Evolutionary conservation across 1,284 basidiomycete species (phyloP), one percentile per base, ranked within the genome.

Genomic region (Abortiporus biennis): DNA sequence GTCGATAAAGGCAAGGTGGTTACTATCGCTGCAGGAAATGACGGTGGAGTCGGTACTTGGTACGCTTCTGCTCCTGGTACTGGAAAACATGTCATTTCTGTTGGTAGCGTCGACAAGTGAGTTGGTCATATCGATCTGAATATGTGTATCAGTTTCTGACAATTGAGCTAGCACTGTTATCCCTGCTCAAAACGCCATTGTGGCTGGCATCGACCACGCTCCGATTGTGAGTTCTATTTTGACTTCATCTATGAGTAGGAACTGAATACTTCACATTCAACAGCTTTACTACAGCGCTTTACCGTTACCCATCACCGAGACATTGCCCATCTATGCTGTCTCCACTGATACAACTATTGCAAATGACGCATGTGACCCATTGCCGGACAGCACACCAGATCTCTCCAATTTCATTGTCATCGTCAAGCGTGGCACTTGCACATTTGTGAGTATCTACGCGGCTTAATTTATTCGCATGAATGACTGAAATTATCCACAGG

Each of bases 351-450:
- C 65, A 2, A 66, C 68, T 4, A 54, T 69, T 6, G 52, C 55
- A 3, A 62, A 71, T 47, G 78, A 80, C 51, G 78, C 76, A 1
- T 80, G 78, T 58, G 51, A 66, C 38, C 63, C 75, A 4, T 64
- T 80, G 2, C 75, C 76, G 3, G 68, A 64, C 29, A 57, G 48
- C 32, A 79, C 72, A 0, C 78, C 77, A 1, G 68, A 79, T 51
- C 63, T 82, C 3, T 67, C 70, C 6, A 49, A 51, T 1, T 71
- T 62, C 37, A 51, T 78, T 8, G 71, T 72, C 3, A 49, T 80
- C 36, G 62, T 80, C 34, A 68, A 72, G 27, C 65, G 77, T 17
- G 78, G 78, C 2, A 66, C 63, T 20, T 79, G 75, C 51, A 57
- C 66, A 3, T 76, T 73, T 47, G 69, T 72, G 42, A 47, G 59